Evolutionary conservation across 805 yeast genomes (phyloP).

Genomic region (Ogataea naganishii): DNA sequence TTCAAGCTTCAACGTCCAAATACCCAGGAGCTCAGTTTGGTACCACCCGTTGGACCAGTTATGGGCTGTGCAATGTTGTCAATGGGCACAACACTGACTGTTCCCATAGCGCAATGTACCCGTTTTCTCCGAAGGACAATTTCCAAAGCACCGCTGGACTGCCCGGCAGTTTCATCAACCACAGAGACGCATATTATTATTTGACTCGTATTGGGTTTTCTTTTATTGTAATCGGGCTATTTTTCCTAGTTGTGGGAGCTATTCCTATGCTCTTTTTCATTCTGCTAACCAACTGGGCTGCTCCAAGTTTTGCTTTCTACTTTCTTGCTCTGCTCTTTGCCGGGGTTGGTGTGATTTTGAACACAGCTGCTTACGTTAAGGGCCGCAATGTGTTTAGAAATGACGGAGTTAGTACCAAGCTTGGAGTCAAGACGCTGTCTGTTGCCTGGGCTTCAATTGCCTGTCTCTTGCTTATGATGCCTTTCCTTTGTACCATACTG

Average conservation of each 20-base stretch:
- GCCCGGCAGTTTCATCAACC: constrained; percentile 42
- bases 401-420: constrained; percentile 29
- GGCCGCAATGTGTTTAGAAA: constrained; percentile 40
- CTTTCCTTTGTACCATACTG: constrained; percentile 2
- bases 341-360: constrained; percentile 34
- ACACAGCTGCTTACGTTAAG: constrained; percentile 47
- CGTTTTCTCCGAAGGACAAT: constrained; percentile 75
- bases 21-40: constrained; percentile 36
- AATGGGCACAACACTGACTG: constrained; percentile 42
- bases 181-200: constrained; percentile 50
- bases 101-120: constrained; percentile 61
- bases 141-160: constrained; percentile 41
- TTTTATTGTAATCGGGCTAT: constrained; percentile 48
- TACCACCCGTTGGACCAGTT: constrained; percentile 72
- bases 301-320: constrained; percentile 7
- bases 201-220: constrained; percentile 63
- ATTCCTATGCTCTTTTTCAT: constrained; percentile 22
- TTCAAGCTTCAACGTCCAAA: constrained; percentile 61
- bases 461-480: constrained; percentile 7
- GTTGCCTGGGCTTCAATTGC: constrained; percentile 52
- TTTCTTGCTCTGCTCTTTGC: constrained; percentile 35
- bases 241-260: constrained; percentile 42
- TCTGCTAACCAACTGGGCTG: neutral
- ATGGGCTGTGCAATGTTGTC: constrained; percentile 44
- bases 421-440: constrained; percentile 47